These are phyloP conservation scores for Cladosporium sp. DNA, from an alignment of 2,329 filamentous ascomycete genomes.

Conservation along the genomic window DNA sequence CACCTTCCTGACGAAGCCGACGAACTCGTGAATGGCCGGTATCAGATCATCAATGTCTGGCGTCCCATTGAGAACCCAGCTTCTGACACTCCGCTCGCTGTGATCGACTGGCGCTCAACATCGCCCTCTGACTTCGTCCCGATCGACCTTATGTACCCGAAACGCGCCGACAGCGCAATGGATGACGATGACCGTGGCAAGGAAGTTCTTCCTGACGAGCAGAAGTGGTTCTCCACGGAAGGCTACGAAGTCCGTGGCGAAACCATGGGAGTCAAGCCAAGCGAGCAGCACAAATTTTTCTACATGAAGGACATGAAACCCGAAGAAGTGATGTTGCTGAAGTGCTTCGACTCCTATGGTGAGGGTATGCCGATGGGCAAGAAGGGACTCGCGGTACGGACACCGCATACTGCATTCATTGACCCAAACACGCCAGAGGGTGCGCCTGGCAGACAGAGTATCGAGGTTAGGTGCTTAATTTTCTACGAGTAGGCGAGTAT, in stretches of 20 bases:
- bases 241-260: constrained; percentile 60
- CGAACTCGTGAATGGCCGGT: constrained; percentile 51
- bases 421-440: constrained; percentile 66
- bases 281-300: constrained; percentile 54
- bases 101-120: constrained; percentile 59
- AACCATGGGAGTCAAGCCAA: constrained; percentile 55
- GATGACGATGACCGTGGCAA: constrained; percentile 53
- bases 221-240: constrained; percentile 42
- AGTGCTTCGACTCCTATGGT: constrained; percentile 43
- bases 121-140: constrained; percentile 52
- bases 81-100: constrained; percentile 61
- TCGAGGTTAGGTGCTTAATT: constrained; percentile 78
- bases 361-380: constrained; percentile 35
- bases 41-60: constrained; percentile 67
- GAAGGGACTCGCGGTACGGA: constrained; percentile 37
- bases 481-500: constrained; percentile 45
- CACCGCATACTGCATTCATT: constrained; percentile 71
- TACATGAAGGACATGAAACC: constrained; percentile 63
- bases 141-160: constrained; percentile 58
- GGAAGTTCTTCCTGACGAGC: constrained; percentile 49
- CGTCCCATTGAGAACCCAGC: constrained; percentile 59
- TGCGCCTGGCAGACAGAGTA: constrained; percentile 72
- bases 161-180: constrained; percentile 31
- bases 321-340: constrained; percentile 48
- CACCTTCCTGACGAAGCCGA: constrained; percentile 56